These are phyloP conservation scores for Paraconiothyrium brasiliense DNA, from an alignment of 2,329 filamentous ascomycete species.

Conservation along the genomic window DNA sequence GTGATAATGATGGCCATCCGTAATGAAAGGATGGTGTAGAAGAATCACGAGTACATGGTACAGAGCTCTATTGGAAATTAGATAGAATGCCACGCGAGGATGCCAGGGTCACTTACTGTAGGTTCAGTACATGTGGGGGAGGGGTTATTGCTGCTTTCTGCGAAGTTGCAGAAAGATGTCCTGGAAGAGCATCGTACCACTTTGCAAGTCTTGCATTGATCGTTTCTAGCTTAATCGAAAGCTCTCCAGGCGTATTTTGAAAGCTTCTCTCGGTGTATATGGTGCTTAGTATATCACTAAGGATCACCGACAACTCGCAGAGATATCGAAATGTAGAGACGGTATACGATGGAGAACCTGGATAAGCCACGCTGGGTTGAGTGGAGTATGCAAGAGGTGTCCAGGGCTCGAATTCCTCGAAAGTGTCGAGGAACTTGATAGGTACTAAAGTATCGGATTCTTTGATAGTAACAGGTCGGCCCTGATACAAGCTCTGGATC, in stretches of 20 bases:
- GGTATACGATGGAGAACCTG: constrained; percentile 52
- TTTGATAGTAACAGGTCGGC: constrained; percentile 60
- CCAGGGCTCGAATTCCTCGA: constrained; percentile 64
- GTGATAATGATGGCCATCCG: constrained; percentile 59
- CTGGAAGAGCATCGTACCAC: constrained; percentile 56
- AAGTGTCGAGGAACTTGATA: constrained; percentile 59
- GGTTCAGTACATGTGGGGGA: constrained; percentile 49
- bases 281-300: constrained; percentile 52
- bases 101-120: constrained; percentile 30
- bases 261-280: constrained; percentile 53
- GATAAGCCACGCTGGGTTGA: constrained; percentile 38
- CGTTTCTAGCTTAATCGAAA: constrained; percentile 49
- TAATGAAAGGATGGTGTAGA: constrained; percentile 63
- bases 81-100: background rate
- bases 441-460: constrained; percentile 59
- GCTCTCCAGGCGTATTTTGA: constrained; percentile 43
- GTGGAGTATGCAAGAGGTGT: constrained; percentile 54
- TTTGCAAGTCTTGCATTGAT: constrained; percentile 54
- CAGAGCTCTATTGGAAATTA: constrained; percentile 45
- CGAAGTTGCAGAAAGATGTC: constrained; percentile 53
- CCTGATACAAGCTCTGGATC: constrained; percentile 65
- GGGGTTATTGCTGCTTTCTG: constrained; percentile 35
- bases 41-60: constrained; percentile 64
- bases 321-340: constrained; percentile 55
- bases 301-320: constrained; percentile 58